Evolutionary conservation across 2,329 filamentous ascomycete species (phyloP).

Genomic region (Parafenestella ontariensis): DNA sequence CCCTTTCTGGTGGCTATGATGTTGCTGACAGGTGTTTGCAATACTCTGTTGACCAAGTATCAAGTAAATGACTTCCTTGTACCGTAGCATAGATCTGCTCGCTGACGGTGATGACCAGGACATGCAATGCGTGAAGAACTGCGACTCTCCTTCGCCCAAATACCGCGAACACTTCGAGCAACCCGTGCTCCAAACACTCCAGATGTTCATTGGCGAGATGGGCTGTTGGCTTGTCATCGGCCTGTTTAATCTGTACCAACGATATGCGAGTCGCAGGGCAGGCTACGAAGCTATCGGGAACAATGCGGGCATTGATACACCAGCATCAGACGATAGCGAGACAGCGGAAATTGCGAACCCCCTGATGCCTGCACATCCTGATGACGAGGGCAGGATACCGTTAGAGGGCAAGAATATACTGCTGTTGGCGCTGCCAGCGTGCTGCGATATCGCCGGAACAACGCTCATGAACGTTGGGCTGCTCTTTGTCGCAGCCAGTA

Average conservation of each 20-base stretch:
- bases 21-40: slow-evolving; percentile 94
- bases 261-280: slow-evolving; percentile 56
- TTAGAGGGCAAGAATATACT: slow-evolving; percentile 75
- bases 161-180: slow-evolving; percentile 84
- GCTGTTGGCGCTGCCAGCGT: slow-evolving; percentile 82
- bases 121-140: slow-evolving; percentile 95
- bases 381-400: slow-evolving; percentile 63
- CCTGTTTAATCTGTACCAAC: slow-evolving; percentile 69
- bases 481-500: slow-evolving; percentile 90
- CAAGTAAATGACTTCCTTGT: slow-evolving; percentile 67
- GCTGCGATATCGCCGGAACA: slow-evolving; percentile 93
- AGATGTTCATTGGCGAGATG: slow-evolving; percentile 98
- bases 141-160: slow-evolving; percentile 71
- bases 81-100: not conserved
- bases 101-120: slow-evolving; percentile 64
- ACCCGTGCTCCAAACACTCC: slow-evolving; percentile 91
- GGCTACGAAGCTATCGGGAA: slow-evolving; percentile 72
- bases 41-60: slow-evolving; percentile 95
- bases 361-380: slow-evolving; percentile 52
- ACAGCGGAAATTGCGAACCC: slow-evolving; percentile 61
- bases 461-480: slow-evolving; percentile 97
- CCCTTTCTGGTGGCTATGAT: slow-evolving; percentile 94
- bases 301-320: slow-evolving; percentile 35
- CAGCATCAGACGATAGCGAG: slow-evolving; percentile 54
- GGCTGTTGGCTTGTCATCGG: slow-evolving; percentile 94